phyloP scores from a whole-genome alignment of 148 eudicot genomes.

The Rhododendron vialii region DNA sequence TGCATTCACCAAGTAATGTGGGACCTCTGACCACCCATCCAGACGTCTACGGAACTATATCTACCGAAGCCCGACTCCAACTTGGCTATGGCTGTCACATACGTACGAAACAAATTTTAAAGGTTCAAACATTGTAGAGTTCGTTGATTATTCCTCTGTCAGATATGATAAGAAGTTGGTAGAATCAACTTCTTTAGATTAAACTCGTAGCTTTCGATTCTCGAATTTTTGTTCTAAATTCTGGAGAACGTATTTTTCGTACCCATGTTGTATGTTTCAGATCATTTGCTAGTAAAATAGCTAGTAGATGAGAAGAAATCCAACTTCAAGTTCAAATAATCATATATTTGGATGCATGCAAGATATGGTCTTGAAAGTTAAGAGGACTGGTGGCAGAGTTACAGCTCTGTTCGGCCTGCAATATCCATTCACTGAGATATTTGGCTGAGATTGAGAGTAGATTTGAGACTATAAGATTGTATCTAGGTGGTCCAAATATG shows the following conservation, averaged over 20 bases:
- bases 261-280: not conserved
- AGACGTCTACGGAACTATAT: too few relatives aligned
- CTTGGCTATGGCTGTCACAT: too few relatives aligned
- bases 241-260: not conserved
- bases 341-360: too few relatives aligned
- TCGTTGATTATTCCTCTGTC: too few relatives aligned
- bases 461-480: not conserved
- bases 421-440: not conserved
- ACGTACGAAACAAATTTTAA: too few relatives aligned
- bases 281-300: not conserved
- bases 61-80: too few relatives aligned
- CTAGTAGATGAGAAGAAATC: not conserved
- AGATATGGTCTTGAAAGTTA: not conserved
- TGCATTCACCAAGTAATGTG: too few relatives aligned
- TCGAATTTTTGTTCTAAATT: too few relatives aligned
- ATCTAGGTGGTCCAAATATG: not conserved
- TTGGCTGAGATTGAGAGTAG: not conserved
- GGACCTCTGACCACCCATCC: too few relatives aligned
- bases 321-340: not conserved
- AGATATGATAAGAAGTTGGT: too few relatives aligned
- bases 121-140: not conserved
- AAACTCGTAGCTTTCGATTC: not conserved
- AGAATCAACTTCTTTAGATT: not conserved
- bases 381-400: not conserved
- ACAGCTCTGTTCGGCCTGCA: not conserved